Conservation (phyloP, 2,329 filamentous ascomycete genomes). For the Ophiostoma novo-ulmi region DNA sequence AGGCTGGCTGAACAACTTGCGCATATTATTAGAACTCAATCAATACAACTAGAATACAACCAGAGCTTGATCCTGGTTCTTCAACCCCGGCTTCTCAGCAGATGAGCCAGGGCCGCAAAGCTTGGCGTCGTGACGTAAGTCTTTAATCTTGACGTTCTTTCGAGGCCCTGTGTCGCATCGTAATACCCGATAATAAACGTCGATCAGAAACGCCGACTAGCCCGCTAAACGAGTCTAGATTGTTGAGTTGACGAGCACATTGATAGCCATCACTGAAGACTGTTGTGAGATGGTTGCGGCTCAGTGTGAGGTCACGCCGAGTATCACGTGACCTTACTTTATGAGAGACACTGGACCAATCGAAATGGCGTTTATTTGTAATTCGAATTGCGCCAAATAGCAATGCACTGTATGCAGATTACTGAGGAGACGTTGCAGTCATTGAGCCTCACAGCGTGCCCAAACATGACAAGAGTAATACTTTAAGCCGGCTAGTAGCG, state of each 20-base stretch:
- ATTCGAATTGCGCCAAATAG: background rate
- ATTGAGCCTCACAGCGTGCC: background rate
- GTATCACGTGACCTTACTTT: background rate
- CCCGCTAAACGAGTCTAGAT: background rate
- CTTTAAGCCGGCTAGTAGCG: too few relatives aligned
- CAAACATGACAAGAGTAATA: too few relatives aligned
- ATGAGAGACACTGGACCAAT: background rate
- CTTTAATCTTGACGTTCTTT: background rate
- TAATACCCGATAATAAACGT: background rate
- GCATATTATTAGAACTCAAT: background rate
- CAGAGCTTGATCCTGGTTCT: background rate
- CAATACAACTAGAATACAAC: background rate
- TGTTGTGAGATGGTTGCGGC: too few relatives aligned
- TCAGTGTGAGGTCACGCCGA: background rate
- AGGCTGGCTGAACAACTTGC: background rate
- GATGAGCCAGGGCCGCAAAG: slow-evolving; percentile 10
- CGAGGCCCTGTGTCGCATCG: background rate
- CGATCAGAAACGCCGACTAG: background rate
- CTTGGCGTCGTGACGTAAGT: slow-evolving; percentile 11
- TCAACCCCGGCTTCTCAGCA: slow-evolving; percentile 9
- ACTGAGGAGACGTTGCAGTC: background rate
- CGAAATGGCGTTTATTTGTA: background rate
- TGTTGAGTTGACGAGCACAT: background rate
- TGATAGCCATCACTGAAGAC: background rate
- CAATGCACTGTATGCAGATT: background rate